Percentiles rank a stretch among this genome's conserved stretches.
Evolutionary conservation across 208 protist species (phyloP).

Genomic region (Kentomonas sorsogonicus): DNA sequence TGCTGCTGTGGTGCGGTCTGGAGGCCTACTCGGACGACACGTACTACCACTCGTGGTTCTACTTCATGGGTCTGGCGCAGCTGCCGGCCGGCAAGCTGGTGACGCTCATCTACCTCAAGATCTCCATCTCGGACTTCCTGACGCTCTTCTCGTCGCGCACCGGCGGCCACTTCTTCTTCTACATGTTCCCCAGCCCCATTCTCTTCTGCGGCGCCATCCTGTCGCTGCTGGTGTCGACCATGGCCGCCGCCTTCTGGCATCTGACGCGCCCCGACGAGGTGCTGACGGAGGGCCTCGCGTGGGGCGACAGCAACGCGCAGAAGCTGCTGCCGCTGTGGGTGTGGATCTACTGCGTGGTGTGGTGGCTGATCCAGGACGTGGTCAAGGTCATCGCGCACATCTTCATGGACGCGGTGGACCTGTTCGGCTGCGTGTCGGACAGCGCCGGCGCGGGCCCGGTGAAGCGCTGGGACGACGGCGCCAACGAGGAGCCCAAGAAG

Average conservation of each 20-base stretch:
- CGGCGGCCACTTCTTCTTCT: constrained; percentile 68
- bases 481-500: constrained; percentile 5
- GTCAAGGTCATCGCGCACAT: constrained; percentile 72
- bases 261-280: constrained; percentile 46
- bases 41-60: constrained; percentile 56
- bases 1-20: constrained; percentile 57
- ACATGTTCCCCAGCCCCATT: constrained; percentile 44
- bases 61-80: constrained; percentile 50
- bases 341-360: constrained; percentile 90
- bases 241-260: constrained; percentile 69
- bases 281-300: constrained; percentile 70
- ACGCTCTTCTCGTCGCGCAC: constrained; percentile 88
- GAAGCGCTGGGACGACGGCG: constrained; percentile 23
- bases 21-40: constrained; percentile 35
- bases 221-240: constrained; percentile 65
- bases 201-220: constrained; percentile 58
- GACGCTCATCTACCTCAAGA: constrained; percentile 84
- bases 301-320: constrained; percentile 33
- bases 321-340: constrained; percentile 78
- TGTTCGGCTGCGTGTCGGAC: constrained; percentile 64
- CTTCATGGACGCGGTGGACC: constrained; percentile 59
- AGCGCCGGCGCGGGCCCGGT: constrained; percentile 31
- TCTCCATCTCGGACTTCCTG: constrained; percentile 87
- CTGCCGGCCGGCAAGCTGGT: constrained; percentile 71
- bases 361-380: constrained; percentile 85